phyloP scores from a whole-genome alignment of 2,329 filamentous ascomycete species.

The Elsinoe australis region DNA sequence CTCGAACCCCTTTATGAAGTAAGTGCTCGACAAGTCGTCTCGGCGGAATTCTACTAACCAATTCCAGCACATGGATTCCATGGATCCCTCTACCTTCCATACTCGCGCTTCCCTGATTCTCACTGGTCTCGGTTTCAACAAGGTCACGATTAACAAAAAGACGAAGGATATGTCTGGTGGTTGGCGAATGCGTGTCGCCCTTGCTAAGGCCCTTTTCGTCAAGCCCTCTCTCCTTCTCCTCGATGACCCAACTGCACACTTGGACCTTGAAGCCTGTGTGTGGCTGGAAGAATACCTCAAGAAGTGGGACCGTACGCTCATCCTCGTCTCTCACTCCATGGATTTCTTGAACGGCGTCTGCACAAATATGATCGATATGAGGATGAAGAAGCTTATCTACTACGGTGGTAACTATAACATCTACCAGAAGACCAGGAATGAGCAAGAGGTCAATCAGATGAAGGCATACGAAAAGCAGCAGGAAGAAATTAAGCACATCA shows the following conservation, averaged over 20 bases:
- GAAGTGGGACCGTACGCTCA: constrained; percentile 97
- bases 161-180: constrained; percentile 99
- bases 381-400: constrained; percentile 79
- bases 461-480: constrained; percentile 99
- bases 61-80: constrained; percentile 83
- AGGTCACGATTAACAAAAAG: constrained; percentile 95
- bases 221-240: constrained; percentile 92
- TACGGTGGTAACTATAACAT: constrained; percentile 99
- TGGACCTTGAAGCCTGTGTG: constrained; percentile 98
- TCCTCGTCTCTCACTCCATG: constrained; percentile 95
- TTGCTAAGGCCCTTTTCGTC: constrained; percentile 96
- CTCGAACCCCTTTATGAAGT: constrained; percentile 95
- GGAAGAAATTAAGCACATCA: constrained; percentile 98
- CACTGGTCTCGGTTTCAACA: constrained; percentile 99
- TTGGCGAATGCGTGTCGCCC: constrained; percentile 98
- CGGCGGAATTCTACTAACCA: constrained; percentile 16
- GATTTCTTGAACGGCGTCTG: constrained; percentile 99
- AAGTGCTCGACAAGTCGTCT: constrained; percentile 33
- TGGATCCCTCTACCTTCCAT: constrained; percentile 96
- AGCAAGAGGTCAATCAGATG: constrained; percentile 96
- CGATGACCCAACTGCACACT: constrained; percentile 96
- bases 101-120: constrained; percentile 93
- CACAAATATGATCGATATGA: constrained; percentile 98
- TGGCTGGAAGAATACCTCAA: constrained; percentile 99
- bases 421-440: constrained; percentile 81